A percentile compares a stretch with the other conserved stretches of the same genome.
Conservation (phyloP, 768 basidiomycete genomes). For the Lactarius vividus region DNA sequence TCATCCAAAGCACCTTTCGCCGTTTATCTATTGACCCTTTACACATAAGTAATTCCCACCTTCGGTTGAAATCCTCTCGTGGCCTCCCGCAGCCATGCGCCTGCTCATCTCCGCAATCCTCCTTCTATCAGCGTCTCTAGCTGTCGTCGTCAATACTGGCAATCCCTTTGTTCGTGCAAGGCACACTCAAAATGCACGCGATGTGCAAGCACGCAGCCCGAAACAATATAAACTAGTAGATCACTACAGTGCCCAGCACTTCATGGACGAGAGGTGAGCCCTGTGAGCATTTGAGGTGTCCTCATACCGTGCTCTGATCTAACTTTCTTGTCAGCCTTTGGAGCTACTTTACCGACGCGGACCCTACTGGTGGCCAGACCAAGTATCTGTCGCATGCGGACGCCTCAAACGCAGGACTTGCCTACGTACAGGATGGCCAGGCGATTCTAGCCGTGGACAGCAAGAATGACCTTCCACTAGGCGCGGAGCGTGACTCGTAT, state of each 20-base stretch:
- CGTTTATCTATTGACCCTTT: background rate
- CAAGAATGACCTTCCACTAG: conserved; percentile 7
- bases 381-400: conserved; percentile 11
- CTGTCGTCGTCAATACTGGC: background rate
- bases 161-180: background rate
- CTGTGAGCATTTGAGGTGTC: background rate
- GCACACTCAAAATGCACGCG: conserved; percentile 2
- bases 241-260: conserved; percentile 3
- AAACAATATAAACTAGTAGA: background rate
- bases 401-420: conserved; percentile 7
- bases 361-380: conserved; percentile 13
- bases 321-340: conserved; percentile 4
- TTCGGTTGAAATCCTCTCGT: background rate
- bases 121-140: background rate
- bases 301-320: background rate
- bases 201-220: background rate
- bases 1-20: background rate
- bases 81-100: background rate
- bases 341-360: background rate
- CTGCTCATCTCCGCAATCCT: background rate
- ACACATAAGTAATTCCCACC: background rate
- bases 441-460: conserved; percentile 18
- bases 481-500: conserved; percentile 15
- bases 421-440: conserved; percentile 13
- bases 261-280: conserved; percentile 4